These are phyloP conservation scores for Malus sieversii DNA, from an alignment of 306 rosid species.

Conservation along the genomic window DNA sequence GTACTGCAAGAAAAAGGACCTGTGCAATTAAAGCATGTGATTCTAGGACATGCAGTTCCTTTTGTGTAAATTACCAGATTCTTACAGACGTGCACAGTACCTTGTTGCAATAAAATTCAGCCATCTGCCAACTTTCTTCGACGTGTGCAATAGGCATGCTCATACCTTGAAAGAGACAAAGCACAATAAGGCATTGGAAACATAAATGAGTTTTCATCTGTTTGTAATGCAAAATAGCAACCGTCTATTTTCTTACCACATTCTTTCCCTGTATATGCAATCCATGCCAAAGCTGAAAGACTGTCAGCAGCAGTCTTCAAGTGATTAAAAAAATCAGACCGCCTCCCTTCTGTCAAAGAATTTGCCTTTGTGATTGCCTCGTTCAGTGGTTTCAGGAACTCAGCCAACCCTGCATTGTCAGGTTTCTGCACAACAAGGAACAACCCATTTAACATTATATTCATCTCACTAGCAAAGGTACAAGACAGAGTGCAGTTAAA, in stretches of 20 bases:
- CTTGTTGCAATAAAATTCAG: slow-evolving; percentile 97
- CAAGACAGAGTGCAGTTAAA: not conserved
- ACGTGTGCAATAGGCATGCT: slow-evolving; percentile 97
- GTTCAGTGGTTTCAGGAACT: slow-evolving; percentile 81
- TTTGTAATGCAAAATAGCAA: slow-evolving; percentile 10
- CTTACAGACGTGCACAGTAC: slow-evolving; percentile 36
- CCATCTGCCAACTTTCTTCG: slow-evolving; percentile 99
- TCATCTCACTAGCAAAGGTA: not conserved
- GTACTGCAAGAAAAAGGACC: not conserved
- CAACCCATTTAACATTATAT: not conserved
- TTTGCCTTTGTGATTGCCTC: slow-evolving; percentile 56
- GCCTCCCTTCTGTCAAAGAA: slow-evolving; percentile 70
- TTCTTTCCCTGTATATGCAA: slow-evolving; percentile 80
- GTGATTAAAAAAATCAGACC: slow-evolving; percentile 83
- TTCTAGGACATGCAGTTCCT: not conserved
- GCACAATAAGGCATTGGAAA: slow-evolving; percentile 14
- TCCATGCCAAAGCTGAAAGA: slow-evolving; percentile 94
- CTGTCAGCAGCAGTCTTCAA: slow-evolving; percentile 85
- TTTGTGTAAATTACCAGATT: slow-evolving; percentile 7
- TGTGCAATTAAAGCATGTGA: not conserved
- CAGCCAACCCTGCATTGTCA: slow-evolving; percentile 57
- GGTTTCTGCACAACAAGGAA: slow-evolving; percentile 62
- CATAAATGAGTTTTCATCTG: not conserved
- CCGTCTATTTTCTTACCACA: slow-evolving; percentile 51
- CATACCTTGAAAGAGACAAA: slow-evolving; percentile 61